Conservation (phyloP, 2,329 filamentous ascomycete species). For the Cordyceps tenuipes region DNA sequence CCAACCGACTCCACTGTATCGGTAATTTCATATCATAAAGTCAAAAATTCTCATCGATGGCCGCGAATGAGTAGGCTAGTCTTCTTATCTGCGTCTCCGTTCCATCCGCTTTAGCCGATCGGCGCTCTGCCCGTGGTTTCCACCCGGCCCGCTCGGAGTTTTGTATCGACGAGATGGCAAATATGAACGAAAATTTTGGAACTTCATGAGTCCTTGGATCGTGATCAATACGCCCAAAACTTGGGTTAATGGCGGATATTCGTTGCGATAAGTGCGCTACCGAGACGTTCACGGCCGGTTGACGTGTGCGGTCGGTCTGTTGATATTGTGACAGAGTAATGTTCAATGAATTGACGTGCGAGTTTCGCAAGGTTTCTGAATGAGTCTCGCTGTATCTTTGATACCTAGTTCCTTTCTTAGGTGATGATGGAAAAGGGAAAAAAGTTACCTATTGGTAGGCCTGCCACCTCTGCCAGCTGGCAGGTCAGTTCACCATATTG, state of each 20-base stretch:
- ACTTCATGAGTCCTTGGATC: background rate
- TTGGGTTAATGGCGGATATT: background rate
- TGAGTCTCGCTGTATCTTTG: background rate
- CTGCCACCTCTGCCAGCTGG: background rate
- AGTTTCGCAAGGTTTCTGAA: background rate
- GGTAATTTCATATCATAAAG: background rate
- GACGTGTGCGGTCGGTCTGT: no score
- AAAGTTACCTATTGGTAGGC: background rate
- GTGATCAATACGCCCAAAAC: background rate
- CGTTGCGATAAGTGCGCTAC: background rate
- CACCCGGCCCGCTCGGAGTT: background rate
- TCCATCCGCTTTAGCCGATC: slow-evolving; percentile 1
- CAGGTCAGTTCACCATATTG: background rate
- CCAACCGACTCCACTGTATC: background rate
- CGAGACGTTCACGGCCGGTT: background rate
- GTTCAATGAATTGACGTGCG: background rate
- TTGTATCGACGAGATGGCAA: background rate
- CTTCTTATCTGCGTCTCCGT: slow-evolving; percentile 14
- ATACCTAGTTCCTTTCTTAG: no score
- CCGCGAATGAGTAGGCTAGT: background rate
- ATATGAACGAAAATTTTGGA: background rate
- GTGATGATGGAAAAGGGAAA: background rate
- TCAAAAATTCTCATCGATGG: background rate
- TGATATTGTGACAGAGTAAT: background rate
- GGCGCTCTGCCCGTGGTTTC: background rate